These are phyloP conservation scores for Corrigiola litoralis DNA, from an alignment of 179 eudicot species.

Conservation along the genomic window DNA sequence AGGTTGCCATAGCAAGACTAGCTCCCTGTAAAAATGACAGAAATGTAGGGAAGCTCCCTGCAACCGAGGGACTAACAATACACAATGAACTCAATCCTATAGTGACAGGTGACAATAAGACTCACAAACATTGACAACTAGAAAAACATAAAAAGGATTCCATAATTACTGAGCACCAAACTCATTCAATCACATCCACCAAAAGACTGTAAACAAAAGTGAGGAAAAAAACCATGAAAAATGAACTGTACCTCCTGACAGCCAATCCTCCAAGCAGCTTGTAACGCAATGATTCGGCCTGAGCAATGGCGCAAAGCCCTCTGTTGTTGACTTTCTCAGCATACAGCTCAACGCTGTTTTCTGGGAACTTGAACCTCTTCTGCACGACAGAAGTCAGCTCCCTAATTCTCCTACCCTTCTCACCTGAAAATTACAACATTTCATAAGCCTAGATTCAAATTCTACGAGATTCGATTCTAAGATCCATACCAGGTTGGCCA, in stretches of 20 bases:
- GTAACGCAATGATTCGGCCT: constrained; percentile 54
- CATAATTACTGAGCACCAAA: too few relatives aligned
- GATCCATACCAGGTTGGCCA: too few relatives aligned
- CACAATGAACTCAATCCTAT: too few relatives aligned
- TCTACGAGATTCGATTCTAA: too few relatives aligned
- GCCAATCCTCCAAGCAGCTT: constrained; percentile 66
- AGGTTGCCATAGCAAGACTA: constrained; percentile 1
- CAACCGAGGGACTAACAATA: too few relatives aligned
- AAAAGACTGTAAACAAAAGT: too few relatives aligned
- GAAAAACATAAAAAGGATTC: too few relatives aligned
- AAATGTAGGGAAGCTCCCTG: too few relatives aligned
- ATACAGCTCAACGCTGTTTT: constrained; percentile 51
- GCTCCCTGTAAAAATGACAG: constrained; percentile 16
- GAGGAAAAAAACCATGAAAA: neutral
- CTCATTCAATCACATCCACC: too few relatives aligned
- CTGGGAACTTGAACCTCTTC: constrained; percentile 57
- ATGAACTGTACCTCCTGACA: constrained; percentile 38
- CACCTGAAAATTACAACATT: constrained; percentile 23
- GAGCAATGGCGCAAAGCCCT: constrained; percentile 59
- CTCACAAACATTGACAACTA: too few relatives aligned
- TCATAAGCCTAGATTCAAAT: neutral
- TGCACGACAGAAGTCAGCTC: constrained; percentile 52
- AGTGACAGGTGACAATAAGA: too few relatives aligned
- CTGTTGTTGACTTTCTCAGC: constrained; percentile 58
- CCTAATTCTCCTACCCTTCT: constrained; percentile 55